Percentiles rank a stretch among this genome's conserved stretches.
Conservation (phyloP, 2,329 filamentous ascomycete genomes). For the Podosphaera xanthii region DNA sequence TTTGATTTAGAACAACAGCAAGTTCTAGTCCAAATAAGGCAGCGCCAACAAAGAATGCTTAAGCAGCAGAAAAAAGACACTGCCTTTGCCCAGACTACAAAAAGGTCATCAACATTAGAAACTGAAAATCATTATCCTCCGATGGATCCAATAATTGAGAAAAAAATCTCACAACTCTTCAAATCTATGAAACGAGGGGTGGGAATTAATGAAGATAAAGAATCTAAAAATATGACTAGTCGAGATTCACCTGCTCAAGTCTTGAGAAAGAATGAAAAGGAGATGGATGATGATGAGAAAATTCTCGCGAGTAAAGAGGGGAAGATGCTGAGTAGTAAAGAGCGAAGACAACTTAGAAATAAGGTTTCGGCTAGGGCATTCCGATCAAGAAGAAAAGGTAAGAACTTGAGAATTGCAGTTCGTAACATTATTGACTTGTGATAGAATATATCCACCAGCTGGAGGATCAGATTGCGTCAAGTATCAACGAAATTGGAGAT, state of each 20-base stretch:
- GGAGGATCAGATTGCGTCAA: constrained; percentile 66
- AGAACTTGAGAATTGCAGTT: constrained; percentile 15
- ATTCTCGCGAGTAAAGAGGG: constrained; percentile 89
- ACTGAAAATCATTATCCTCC: constrained; percentile 12
- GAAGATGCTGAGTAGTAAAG: constrained; percentile 97
- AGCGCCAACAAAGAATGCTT: constrained; percentile 5
- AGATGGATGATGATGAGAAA: constrained; percentile 96
- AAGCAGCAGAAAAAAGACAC: constrained; percentile 22
- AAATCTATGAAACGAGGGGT: constrained; percentile 66
- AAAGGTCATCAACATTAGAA: constrained; percentile 3
- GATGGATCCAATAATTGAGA: constrained; percentile 54
- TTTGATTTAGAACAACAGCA: constrained; percentile 85
- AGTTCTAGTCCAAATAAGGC: constrained; percentile 20
- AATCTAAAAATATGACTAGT: constrained; percentile 20
- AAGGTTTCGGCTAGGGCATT: constrained; percentile 97
- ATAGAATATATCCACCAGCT: constrained; percentile 92
- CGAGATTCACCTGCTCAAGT: constrained; percentile 38
- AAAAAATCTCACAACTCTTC: constrained; percentile 80
- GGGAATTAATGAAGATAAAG: constrained; percentile 29
- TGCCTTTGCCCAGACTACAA: constrained; percentile 16
- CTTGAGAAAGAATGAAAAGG: constrained; percentile 74
- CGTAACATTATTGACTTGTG: constrained; percentile 24
- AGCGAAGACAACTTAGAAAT: constrained; percentile 89
- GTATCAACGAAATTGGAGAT: constrained; percentile 63
- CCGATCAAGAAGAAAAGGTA: constrained; percentile 95